Conservation (phyloP, 768 basidiomycete genomes). For the Auriscalpium orientale region DNA sequence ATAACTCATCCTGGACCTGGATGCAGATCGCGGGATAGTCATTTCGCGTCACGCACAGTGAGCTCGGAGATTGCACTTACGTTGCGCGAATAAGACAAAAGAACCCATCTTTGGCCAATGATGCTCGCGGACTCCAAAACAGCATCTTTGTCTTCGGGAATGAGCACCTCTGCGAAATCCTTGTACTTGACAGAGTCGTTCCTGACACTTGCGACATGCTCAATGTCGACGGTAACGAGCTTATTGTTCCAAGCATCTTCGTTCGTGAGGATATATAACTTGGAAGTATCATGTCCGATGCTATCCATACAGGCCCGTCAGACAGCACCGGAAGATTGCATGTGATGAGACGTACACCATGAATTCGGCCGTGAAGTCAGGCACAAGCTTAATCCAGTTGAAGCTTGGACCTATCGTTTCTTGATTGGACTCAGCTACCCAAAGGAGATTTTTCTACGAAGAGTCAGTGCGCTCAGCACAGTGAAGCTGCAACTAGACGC, state of each 20-base stretch:
- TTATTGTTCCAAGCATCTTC: conserved; percentile 58
- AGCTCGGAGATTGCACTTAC: conserved; percentile 30
- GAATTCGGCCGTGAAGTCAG: conserved; percentile 62
- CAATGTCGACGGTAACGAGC: conserved; percentile 56
- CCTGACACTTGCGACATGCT: conserved; percentile 14
- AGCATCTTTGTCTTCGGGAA: conserved; percentile 62
- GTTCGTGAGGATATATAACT: conserved; percentile 61
- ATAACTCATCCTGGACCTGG: conserved; percentile 74
- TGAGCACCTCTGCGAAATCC: conserved; percentile 46
- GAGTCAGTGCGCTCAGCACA: background rate
- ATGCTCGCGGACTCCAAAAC: conserved; percentile 42
- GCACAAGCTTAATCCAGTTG: conserved; percentile 63
- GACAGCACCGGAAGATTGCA: background rate
- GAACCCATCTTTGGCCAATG: conserved; percentile 51
- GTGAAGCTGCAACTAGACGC: conserved; percentile 2
- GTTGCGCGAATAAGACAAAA: conserved; percentile 64
- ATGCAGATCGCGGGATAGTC: background rate
- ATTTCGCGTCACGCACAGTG: background rate
- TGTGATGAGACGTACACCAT: conserved; percentile 38
- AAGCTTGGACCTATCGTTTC: conserved; percentile 56
- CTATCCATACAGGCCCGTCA: conserved; percentile 25
- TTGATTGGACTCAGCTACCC: conserved; percentile 60
- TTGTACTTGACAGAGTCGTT: conserved; percentile 18
- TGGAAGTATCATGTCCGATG: conserved; percentile 53
- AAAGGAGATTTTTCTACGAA: conserved; percentile 59